Percentiles rank a stretch among this genome's conserved stretches.
phyloP scores from a whole-genome alignment of 768 basidiomycete species.

The Lyophyllum shimeji region DNA sequence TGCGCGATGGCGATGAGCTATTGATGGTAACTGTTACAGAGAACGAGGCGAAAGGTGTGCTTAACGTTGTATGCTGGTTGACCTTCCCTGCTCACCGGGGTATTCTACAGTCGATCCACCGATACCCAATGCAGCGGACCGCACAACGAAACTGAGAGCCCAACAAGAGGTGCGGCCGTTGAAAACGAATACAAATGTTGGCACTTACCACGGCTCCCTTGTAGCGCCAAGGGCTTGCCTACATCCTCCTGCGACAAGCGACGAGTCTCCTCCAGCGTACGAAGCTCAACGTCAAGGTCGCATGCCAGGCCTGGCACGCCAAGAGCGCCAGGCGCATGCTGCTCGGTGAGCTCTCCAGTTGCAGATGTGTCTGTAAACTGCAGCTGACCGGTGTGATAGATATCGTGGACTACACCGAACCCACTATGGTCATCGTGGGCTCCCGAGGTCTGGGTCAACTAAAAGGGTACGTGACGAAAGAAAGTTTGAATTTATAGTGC shows the following conservation, averaged over 20 bases:
- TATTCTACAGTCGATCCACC: slow-evolving; percentile 57
- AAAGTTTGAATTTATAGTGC: neutral
- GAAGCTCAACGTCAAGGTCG: slow-evolving; percentile 77
- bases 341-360: slow-evolving; percentile 47
- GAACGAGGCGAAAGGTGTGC: slow-evolving; percentile 84
- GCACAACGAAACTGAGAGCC: slow-evolving; percentile 74
- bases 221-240: slow-evolving; percentile 85
- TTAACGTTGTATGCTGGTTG: neutral
- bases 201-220: slow-evolving; percentile 7
- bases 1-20: slow-evolving; percentile 93
- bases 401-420: slow-evolving; percentile 84
- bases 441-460: slow-evolving; percentile 88
- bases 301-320: slow-evolving; percentile 97
- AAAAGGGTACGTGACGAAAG: slow-evolving; percentile 66
- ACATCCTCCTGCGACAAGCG: slow-evolving; percentile 87
- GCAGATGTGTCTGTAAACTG: neutral
- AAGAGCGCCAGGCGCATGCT: slow-evolving; percentile 92
- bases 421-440: slow-evolving; percentile 92
- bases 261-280: slow-evolving; percentile 91
- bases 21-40: slow-evolving; percentile 90
- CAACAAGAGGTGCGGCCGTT: slow-evolving; percentile 79
- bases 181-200: neutral
- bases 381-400: slow-evolving; percentile 37
- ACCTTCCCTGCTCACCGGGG: slow-evolving; percentile 3
- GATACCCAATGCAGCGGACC: slow-evolving; percentile 71